Percentiles rank a stretch among this genome's conserved stretches.
Evolutionary conservation across 2,329 filamentous ascomycete species (phyloP).

Genomic region (Fusarium avenaceum): DNA sequence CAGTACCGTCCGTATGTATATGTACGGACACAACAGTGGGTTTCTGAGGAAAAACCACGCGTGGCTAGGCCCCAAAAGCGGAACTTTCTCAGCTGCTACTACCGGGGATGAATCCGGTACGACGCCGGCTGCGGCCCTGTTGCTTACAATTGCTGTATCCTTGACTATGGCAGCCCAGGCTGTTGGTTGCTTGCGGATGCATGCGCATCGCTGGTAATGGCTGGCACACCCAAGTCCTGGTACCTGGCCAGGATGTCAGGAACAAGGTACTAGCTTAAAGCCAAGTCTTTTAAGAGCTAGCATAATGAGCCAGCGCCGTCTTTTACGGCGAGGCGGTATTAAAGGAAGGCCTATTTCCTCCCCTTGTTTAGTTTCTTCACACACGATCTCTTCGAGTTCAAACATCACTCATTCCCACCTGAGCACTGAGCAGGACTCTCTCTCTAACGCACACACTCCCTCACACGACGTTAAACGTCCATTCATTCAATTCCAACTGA

Average conservation of each 20-base stretch:
- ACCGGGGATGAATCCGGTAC: conserved; percentile 41
- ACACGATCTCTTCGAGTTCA: conserved; percentile 47
- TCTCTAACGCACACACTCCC: conserved; percentile 47
- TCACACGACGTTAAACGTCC: conserved; percentile 44
- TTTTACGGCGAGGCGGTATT: conserved; percentile 45
- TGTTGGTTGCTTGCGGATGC: conserved; percentile 27
- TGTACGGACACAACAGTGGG: conserved; percentile 14
- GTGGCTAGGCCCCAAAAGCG: conserved; percentile 28
- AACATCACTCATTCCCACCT: conserved; percentile 48
- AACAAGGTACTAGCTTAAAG: conserved; percentile 37
- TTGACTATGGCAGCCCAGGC: conserved; percentile 18
- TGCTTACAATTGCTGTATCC: conserved; percentile 1
- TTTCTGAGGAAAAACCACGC: conserved; percentile 43
- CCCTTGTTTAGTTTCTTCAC: conserved; percentile 45
- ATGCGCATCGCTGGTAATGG: conserved; percentile 28
- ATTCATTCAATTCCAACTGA: conserved; percentile 44
- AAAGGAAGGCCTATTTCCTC: conserved; percentile 46
- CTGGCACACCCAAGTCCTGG: conserved; percentile 28
- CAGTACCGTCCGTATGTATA: neutral
- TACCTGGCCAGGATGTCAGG: conserved; percentile 39
- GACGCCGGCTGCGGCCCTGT: conserved; percentile 25
- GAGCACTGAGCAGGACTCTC: conserved; percentile 49
- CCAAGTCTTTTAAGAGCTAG: conserved; percentile 44
- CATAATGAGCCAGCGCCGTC: conserved; percentile 35
- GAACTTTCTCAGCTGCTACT: conserved; percentile 29